These are phyloP conservation scores for Lasiodiplodia hormozganensis DNA, from an alignment of 2,329 filamentous ascomycete species.

Conservation along the genomic window DNA sequence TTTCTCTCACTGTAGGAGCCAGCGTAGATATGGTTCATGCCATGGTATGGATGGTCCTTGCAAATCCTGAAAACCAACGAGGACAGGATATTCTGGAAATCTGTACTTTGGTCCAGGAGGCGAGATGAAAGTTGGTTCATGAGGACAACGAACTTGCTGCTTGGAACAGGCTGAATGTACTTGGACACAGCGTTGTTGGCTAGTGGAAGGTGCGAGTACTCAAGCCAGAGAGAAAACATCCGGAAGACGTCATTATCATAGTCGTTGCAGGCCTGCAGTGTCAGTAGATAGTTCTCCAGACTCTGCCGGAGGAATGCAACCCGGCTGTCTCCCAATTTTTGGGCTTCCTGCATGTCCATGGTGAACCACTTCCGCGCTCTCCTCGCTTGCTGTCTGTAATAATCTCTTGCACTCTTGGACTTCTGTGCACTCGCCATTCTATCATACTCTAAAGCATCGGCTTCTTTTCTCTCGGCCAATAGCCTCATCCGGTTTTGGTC, in stretches of 20 bases:
- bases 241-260: constrained; percentile 89
- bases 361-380: constrained; percentile 88
- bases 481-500: constrained; percentile 83
- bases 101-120: constrained; percentile 70
- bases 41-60: constrained; percentile 91
- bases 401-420: constrained; percentile 55
- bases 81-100: constrained; percentile 79
- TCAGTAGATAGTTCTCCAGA: constrained; percentile 90
- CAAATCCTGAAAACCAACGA: constrained; percentile 83
- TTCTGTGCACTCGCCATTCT: constrained; percentile 60
- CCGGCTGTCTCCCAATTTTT: constrained; percentile 76
- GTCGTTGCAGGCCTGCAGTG: constrained; percentile 82
- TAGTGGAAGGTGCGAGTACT: constrained; percentile 75
- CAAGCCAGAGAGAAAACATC: constrained; percentile 93
- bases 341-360: constrained; percentile 87
- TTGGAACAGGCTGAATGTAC: constrained; percentile 77
- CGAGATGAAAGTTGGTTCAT: constrained; percentile 98
- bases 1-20: constrained; percentile 67
- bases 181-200: constrained; percentile 79
- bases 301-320: constrained; percentile 86
- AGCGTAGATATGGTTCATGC: constrained; percentile 96
- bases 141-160: constrained; percentile 86
- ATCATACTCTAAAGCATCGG: constrained; percentile 78
- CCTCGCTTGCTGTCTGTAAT: constrained; percentile 64
- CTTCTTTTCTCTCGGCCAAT: constrained; percentile 78